These are phyloP conservation scores for Leishmania gerbilli DNA, from an alignment of 208 protist species.

Conservation along the genomic window DNA sequence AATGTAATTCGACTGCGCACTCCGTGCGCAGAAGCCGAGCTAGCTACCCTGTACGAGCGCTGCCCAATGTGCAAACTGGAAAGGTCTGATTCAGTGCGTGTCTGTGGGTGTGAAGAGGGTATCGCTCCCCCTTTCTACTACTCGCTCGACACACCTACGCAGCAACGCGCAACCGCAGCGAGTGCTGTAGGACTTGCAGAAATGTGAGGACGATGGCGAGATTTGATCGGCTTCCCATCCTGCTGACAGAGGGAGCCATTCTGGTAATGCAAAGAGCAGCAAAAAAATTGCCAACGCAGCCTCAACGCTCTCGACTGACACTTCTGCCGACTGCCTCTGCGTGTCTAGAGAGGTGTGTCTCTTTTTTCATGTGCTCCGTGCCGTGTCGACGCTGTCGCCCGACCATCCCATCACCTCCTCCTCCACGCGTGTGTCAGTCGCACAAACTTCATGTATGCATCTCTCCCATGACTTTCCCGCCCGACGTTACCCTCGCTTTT, in stretches of 20 bases:
- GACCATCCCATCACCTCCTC: not conserved
- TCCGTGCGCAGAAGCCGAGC: not conserved
- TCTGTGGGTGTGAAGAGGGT: not conserved
- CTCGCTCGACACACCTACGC: not conserved
- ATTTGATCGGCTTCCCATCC: not conserved
- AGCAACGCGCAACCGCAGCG: not conserved
- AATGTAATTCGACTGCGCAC: not conserved
- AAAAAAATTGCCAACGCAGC: not conserved
- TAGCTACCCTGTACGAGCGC: not conserved
- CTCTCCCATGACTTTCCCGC: not conserved
- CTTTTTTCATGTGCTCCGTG: not conserved
- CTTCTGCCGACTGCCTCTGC: not conserved
- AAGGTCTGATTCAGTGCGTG: not conserved
- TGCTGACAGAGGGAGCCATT: not conserved
- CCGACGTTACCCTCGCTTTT: not conserved
- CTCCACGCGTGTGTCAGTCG: not conserved
- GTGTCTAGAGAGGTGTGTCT: not conserved
- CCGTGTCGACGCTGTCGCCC: not conserved
- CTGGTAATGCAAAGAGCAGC: not conserved
- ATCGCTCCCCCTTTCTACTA: not conserved
- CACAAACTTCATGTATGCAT: not conserved
- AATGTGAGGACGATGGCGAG: not conserved
- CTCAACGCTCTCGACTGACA: not conserved
- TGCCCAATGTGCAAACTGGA: not conserved
- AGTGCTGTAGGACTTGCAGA: not conserved